These are phyloP conservation scores for Leccinum ochraceum DNA, from an alignment of 768 basidiomycete species.

Conservation along the genomic window DNA sequence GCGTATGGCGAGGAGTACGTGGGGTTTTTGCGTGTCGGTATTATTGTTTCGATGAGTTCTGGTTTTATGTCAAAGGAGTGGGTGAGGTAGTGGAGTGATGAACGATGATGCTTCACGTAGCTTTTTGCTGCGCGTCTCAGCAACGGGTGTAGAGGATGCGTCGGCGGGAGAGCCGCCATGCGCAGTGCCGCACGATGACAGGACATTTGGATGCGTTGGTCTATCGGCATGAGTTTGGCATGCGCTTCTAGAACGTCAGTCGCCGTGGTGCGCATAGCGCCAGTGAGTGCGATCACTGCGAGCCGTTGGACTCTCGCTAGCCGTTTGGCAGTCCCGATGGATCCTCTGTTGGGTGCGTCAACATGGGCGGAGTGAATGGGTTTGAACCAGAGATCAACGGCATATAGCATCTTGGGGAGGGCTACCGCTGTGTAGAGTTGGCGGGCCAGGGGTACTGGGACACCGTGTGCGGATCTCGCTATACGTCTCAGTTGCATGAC, in stretches of 20 bases:
- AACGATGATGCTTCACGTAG: background rate
- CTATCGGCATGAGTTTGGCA: too few species aligned
- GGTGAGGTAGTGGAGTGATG: background rate
- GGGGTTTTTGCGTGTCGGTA: background rate
- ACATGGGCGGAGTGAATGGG: background rate
- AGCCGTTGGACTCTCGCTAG: background rate
- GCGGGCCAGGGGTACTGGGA: background rate
- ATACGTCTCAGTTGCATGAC: background rate
- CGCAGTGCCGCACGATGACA: too few species aligned
- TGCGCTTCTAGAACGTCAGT: too few species aligned
- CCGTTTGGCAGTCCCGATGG: background rate
- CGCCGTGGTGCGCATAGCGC: too few species aligned
- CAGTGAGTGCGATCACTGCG: background rate
- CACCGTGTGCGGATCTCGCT: background rate
- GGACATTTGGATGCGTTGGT: too few species aligned
- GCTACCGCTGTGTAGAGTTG: background rate
- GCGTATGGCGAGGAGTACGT: background rate
- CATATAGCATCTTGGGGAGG: background rate
- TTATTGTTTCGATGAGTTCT: background rate
- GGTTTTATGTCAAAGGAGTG: background rate
- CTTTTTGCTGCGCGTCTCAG: too few species aligned
- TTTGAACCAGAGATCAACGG: background rate
- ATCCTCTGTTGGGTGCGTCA: background rate
- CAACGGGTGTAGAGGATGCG: too few species aligned
- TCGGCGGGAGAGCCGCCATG: too few species aligned